phyloP scores from a whole-genome alignment of 1,139 yeast species.

The Suhomyces wounanorum region DNA sequence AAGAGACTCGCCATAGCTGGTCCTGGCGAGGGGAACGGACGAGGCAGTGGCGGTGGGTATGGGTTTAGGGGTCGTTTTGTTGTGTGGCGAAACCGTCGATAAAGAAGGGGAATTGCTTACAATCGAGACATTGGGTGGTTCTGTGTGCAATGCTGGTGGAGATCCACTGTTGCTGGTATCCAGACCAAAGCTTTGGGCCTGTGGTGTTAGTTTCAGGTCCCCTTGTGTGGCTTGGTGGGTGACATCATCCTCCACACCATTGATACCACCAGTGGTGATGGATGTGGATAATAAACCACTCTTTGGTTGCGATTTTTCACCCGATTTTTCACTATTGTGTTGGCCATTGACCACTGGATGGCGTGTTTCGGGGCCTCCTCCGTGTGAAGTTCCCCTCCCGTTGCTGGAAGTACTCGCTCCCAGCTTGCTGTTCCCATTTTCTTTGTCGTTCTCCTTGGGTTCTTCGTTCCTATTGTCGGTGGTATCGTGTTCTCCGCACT shows the following conservation, averaged over 20 bases:
- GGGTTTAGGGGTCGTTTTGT: not conserved
- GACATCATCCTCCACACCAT: not conserved
- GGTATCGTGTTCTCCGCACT: conserved; percentile 72
- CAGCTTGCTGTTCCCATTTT: not conserved
- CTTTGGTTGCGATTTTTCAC: not conserved
- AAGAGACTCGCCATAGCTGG: conserved; percentile 83
- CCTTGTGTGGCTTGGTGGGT: not conserved
- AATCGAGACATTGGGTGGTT: not conserved
- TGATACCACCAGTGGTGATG: not conserved
- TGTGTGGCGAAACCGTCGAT: not conserved
- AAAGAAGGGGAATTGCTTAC: not conserved
- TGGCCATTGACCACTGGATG: not conserved
- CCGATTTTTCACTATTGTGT: not conserved
- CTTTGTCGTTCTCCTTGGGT: not conserved
- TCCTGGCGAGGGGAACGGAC: conserved; percentile 23
- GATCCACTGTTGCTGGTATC: not conserved
- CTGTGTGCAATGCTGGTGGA: not conserved
- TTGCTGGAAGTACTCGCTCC: not conserved
- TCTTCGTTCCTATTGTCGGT: conserved; percentile 26
- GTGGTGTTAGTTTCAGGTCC: not conserved
- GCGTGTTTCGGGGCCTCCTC: not conserved
- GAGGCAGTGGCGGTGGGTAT: not conserved
- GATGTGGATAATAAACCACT: no score
- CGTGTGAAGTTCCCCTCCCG: conserved; percentile 14
- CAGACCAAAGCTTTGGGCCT: not conserved